Base-by-base conservation (phyloP, 2,329 filamentous ascomycete genomes). In the Sclerotinia trifoliorum region DNA sequence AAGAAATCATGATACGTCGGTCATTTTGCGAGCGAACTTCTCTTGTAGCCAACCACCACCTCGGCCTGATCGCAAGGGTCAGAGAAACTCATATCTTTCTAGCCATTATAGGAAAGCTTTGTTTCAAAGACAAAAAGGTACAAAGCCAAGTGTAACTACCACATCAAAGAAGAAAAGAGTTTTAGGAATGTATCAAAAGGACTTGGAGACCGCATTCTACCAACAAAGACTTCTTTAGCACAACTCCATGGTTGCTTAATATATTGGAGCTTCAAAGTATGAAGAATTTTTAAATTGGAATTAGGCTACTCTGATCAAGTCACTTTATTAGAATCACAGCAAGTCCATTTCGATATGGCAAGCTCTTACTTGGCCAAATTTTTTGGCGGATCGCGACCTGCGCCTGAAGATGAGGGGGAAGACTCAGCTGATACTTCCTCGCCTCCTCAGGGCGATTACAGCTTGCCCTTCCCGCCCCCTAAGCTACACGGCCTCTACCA, bases 171-270 rank as follows among this genome's bases (percentile, higher is more conserved):
- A 29, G 32, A 51, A 29, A 51, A 62, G n/a, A 35, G n/a, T 51
- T 61, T 26, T 24, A 51, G 60, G 60, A 51, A 62, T 62, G 60
- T 19, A 39, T 39, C 46, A 24, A 62, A 51, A 7, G 29, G 4
- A 51, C 17, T 51, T 51, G 19, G 8, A 51, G 29, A 29, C 46
- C 60, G 60, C 60, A 62, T 62, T 62, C 60, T 62, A 62, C 21
- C 15, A 62, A 62, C 60, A 62, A 51, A 51, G 60, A 51, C 46
- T 62, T 62, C 60, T 62, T 62, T 51, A 48, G 8, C 13, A 39
- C 46, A 62, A 17, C 46, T 62, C 13, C n/a, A 26, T 26, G 15
- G 46, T 51, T 26, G 10, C 44, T 62, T 48, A 32, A 19, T 7
- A 26, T 19, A 4, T 21, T 62, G 5, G 19, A 62, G 46, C n/a